phyloP scores from a whole-genome alignment of 2,329 filamentous ascomycete species.

The Talaromyces sp. region DNA sequence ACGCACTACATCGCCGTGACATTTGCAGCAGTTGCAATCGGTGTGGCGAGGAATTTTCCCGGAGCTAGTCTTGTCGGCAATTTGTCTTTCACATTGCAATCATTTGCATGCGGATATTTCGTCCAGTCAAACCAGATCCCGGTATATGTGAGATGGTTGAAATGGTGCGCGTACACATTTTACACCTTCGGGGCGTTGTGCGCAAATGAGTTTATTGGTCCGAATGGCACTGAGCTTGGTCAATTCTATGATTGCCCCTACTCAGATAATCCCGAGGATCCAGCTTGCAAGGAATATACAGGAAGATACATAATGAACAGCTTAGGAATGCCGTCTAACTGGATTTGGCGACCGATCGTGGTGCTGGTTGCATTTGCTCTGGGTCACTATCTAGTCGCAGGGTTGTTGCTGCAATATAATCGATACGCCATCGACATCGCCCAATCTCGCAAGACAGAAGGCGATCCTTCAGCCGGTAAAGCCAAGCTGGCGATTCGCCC shows the following conservation, averaged over 20 bases:
- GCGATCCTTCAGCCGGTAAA: slow-evolving; percentile 69
- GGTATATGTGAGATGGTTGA: slow-evolving; percentile 77
- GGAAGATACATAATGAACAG: slow-evolving; percentile 70
- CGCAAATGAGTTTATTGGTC: slow-evolving; percentile 68
- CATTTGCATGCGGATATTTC: slow-evolving; percentile 75
- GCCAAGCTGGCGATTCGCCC: slow-evolving; percentile 65
- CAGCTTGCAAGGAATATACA: slow-evolving; percentile 68
- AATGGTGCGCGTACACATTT: slow-evolving; percentile 48
- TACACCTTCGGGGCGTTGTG: slow-evolving; percentile 72
- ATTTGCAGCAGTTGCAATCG: slow-evolving; percentile 69
- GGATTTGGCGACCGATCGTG: slow-evolving; percentile 69
- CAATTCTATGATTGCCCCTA: slow-evolving; percentile 74
- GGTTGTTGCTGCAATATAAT: slow-evolving; percentile 64
- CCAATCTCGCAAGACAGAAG: slow-evolving; percentile 59
- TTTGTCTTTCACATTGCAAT: slow-evolving; percentile 71
- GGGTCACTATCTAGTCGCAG: slow-evolving; percentile 65
- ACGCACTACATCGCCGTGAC: slow-evolving; percentile 75
- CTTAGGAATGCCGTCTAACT: slow-evolving; percentile 68
- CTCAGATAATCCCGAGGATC: slow-evolving; percentile 63
- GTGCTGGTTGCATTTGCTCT: slow-evolving; percentile 63
- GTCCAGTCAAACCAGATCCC: slow-evolving; percentile 73
- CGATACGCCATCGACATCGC: slow-evolving; percentile 72
- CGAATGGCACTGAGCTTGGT: slow-evolving; percentile 46
- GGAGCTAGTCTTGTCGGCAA: slow-evolving; percentile 74
- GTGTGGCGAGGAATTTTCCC: slow-evolving; percentile 67